Percentiles rank a stretch among this genome's conserved stretches.
These are phyloP conservation scores for Phytopythium mirpurense DNA, from an alignment of 352 stramenopile species.

Conservation along the genomic window DNA sequence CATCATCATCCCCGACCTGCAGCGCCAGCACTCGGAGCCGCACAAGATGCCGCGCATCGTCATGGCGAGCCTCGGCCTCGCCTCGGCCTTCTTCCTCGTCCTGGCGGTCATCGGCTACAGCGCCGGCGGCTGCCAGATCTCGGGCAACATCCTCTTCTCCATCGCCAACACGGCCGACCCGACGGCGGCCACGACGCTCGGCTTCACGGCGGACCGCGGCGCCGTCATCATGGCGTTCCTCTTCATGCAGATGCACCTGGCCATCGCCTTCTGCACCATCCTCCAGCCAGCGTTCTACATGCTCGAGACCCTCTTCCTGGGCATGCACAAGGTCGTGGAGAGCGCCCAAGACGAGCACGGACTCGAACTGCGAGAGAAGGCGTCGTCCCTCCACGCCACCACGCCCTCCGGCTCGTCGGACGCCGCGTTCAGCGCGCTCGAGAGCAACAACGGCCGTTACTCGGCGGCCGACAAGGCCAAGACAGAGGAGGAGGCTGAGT, in stretches of 20 bases:
- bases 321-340: conserved; percentile 28
- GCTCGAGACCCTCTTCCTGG: conserved; percentile 36
- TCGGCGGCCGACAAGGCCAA: conserved; percentile 5
- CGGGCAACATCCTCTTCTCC: conserved; percentile 48
- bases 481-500: conserved; percentile 18
- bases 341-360: conserved; percentile 6
- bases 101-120: conserved; percentile 30
- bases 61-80: conserved; percentile 26
- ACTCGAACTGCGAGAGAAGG: conserved; percentile 1
- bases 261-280: conserved; percentile 47
- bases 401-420: conserved; percentile 4
- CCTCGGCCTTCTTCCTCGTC: conserved; percentile 33
- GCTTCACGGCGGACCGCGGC: conserved; percentile 30
- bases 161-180: conserved; percentile 22
- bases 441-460: conserved; percentile 8
- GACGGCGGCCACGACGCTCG: conserved; percentile 23
- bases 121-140: conserved; percentile 42
- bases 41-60: conserved; percentile 43
- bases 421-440: conserved; percentile 3
- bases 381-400: not conserved
- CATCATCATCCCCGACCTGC: conserved; percentile 48
- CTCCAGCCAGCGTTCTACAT: conserved; percentile 47
- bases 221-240: conserved; percentile 36
- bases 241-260: conserved; percentile 57
- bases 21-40: conserved; percentile 44